A percentile compares a stretch with the other conserved stretches of the same genome.
phyloP scores from a whole-genome alignment of 495 filamentous ascomycete genomes.

The Annulohypoxylon nitens region DNA sequence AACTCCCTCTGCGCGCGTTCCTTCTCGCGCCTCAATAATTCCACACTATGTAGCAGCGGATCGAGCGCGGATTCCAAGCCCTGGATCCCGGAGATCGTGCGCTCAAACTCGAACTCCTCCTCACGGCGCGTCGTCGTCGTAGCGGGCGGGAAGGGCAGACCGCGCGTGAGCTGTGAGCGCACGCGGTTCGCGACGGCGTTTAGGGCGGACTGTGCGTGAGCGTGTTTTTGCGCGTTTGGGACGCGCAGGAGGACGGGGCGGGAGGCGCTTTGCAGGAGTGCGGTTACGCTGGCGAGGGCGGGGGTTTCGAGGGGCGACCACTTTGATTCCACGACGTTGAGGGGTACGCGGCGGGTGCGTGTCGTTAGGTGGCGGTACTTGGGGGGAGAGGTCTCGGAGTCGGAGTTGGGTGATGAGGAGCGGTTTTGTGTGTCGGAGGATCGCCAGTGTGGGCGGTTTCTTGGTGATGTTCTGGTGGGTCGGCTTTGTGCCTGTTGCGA shows the following conservation, averaged over 20 bases:
- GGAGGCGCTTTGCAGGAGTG: constrained; percentile 55
- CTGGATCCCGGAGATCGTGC: constrained; percentile 54
- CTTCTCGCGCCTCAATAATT: constrained; percentile 56
- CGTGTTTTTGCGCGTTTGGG: constrained; percentile 52
- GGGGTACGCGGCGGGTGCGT: constrained; percentile 57
- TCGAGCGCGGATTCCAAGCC: constrained; percentile 56
- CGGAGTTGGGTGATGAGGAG: constrained; percentile 45
- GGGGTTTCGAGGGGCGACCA: constrained; percentile 58
- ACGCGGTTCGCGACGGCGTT: constrained; percentile 52
- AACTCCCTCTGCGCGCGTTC: constrained; percentile 56
- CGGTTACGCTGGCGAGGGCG: constrained; percentile 54
- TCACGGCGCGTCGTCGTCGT: constrained; percentile 51
- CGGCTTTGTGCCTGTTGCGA: constrained; percentile 3
- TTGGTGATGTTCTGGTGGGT: constrained; percentile 21
- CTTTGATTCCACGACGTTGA: constrained; percentile 59
- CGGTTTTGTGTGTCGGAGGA: constrained; percentile 35
- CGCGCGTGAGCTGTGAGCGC: constrained; percentile 53
- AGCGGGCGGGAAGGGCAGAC: constrained; percentile 60
- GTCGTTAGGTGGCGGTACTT: constrained; percentile 57
- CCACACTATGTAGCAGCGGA: constrained; percentile 60
- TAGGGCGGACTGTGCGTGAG: constrained; percentile 55
- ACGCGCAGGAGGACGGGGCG: constrained; percentile 59
- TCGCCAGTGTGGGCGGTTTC: constrained; percentile 21
- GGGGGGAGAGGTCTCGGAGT: constrained; percentile 35
- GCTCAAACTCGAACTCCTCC: constrained; percentile 62